A percentile compares a stretch with the other conserved stretches of the same genome.
These are phyloP conservation scores for Skeletonema marinoi DNA, from an alignment of 108 stramenopile species.

Conservation along the genomic window DNA sequence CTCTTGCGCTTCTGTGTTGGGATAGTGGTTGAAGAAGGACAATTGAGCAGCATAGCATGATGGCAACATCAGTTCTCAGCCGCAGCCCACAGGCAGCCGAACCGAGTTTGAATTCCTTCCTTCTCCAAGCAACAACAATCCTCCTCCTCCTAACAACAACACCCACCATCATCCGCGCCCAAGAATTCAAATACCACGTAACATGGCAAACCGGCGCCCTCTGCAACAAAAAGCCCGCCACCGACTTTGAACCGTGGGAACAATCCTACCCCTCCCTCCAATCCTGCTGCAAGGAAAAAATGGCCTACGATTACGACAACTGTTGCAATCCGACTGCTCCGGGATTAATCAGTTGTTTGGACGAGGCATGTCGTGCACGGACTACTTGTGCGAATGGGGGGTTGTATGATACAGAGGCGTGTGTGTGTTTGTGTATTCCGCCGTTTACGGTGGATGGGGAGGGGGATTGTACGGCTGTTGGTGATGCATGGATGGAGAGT, in stretches of 20 bases:
- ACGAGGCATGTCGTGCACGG: not conserved
- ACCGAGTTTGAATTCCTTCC: too few relatives aligned
- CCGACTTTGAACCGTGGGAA: not conserved
- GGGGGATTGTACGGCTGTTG: not conserved
- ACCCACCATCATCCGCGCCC: not conserved
- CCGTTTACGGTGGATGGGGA: not conserved
- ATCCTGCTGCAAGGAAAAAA: not conserved
- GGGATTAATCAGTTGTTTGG: not conserved
- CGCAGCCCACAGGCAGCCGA: too few relatives aligned
- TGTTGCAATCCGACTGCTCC: not conserved
- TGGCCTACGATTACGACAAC: not conserved
- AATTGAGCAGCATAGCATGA: too few relatives aligned
- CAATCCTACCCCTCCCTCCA: not conserved
- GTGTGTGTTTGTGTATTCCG: not conserved
- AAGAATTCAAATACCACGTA: not conserved
- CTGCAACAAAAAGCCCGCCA: not conserved
- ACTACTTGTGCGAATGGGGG: not conserved
- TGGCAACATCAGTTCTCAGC: too few relatives aligned
- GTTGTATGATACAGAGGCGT: not conserved
- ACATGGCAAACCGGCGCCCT: not conserved
- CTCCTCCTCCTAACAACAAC: not conserved
- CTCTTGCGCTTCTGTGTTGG: too few relatives aligned
- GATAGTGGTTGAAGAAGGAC: too few relatives aligned
- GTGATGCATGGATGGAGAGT: not conserved
- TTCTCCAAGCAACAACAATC: not conserved